Percentiles rank a stretch among this genome's conserved stretches.
phyloP scores from a whole-genome alignment of 2,329 filamentous ascomycete species.

The Talaromyces rugulosus region DNA sequence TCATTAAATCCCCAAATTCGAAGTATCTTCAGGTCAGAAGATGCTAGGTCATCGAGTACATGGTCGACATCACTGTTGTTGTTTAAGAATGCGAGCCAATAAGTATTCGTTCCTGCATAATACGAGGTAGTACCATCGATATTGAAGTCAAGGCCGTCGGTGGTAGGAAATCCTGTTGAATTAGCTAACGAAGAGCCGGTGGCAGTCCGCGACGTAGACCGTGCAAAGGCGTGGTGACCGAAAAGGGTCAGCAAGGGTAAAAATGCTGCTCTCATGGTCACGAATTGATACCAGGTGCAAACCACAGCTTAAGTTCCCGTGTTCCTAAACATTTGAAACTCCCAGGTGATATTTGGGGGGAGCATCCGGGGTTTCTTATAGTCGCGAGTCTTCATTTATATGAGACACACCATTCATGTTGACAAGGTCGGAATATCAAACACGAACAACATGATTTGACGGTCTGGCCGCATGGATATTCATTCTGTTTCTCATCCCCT shows the following conservation, averaged over 20 bases:
- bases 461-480: not conserved
- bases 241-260: not conserved
- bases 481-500: not conserved
- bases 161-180: slow-evolving; percentile 17
- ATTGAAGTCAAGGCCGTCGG: slow-evolving; percentile 29
- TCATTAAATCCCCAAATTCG: slow-evolving; percentile 55
- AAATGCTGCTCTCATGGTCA: not conserved
- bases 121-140: slow-evolving; percentile 39
- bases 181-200: not conserved
- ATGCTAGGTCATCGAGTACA: slow-evolving; percentile 27
- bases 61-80: slow-evolving; percentile 47
- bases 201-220: not conserved
- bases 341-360: not conserved
- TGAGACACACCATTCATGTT: not conserved
- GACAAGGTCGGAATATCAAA: not conserved
- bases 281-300: not conserved
- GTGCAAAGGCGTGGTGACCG: not conserved
- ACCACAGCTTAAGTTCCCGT: not conserved
- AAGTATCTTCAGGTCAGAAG: slow-evolving; percentile 46
- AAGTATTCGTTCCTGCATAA: slow-evolving; percentile 49
- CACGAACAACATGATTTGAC: not conserved
- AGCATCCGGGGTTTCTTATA: not conserved
- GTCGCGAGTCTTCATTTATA: not conserved
- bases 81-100: slow-evolving; percentile 51
- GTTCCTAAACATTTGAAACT: not conserved